Conservation (phyloP, 139 green algal genomes). For the Diplosphaera chodatii region DNA sequence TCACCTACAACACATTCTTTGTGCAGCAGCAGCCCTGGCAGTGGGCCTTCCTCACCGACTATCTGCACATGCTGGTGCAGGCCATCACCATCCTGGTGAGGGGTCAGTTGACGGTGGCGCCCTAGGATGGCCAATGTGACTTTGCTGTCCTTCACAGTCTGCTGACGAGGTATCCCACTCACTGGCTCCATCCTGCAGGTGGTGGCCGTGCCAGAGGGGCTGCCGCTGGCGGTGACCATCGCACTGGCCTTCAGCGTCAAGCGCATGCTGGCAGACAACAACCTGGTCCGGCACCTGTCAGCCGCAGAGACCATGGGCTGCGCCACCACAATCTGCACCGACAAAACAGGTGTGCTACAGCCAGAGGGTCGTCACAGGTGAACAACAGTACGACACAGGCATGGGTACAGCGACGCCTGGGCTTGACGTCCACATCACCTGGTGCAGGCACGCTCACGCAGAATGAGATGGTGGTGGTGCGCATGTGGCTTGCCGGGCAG, state of each 20-base stretch:
- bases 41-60: slow-evolving; percentile 46
- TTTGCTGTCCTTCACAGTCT: too few relatives aligned
- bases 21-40: slow-evolving; percentile 31
- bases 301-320: slow-evolving; percentile 90
- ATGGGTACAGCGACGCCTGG: too few relatives aligned
- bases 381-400: too few relatives aligned
- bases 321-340: slow-evolving; percentile 78
- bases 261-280: slow-evolving; percentile 59
- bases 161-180: too few relatives aligned
- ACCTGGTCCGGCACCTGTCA: slow-evolving; percentile 66
- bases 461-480: slow-evolving; percentile 72
- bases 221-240: slow-evolving; percentile 83
- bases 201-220: slow-evolving; percentile 83
- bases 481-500: slow-evolving; percentile 44
- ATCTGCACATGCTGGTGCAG: slow-evolving; percentile 69
- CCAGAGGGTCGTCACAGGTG: too few relatives aligned
- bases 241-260: slow-evolving; percentile 78
- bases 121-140: too few relatives aligned
- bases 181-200: too few relatives aligned
- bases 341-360: slow-evolving; percentile 86
- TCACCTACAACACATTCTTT: slow-evolving; percentile 39
- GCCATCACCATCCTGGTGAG: slow-evolving; percentile 75
- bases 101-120: too few relatives aligned
- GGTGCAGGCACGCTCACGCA: slow-evolving; percentile 72
- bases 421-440: too few relatives aligned